phyloP scores from a whole-genome alignment of 768 basidiomycete genomes.

The Phallus indusiatus region DNA sequence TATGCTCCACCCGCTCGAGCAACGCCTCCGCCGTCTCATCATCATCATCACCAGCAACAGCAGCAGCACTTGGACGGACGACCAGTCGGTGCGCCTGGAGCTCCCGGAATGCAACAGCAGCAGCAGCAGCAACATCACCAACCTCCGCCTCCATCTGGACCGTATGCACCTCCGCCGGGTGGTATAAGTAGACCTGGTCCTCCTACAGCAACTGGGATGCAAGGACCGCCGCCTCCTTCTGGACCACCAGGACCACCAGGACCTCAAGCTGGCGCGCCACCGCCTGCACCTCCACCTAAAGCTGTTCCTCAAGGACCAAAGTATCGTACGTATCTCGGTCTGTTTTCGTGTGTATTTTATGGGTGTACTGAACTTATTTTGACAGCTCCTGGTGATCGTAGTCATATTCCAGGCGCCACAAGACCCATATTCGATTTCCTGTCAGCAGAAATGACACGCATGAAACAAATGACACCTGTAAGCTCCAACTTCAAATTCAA shows the following conservation, averaged over 20 bases:
- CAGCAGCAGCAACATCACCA: constrained; percentile 9
- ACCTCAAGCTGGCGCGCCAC: constrained; percentile 13
- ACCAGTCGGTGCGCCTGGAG: constrained; percentile 21
- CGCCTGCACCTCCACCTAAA: constrained; percentile 23
- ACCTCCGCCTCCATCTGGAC: constrained; percentile 21
- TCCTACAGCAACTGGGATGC: constrained; percentile 18
- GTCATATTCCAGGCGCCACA: constrained; percentile 74
- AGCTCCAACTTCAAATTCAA: constrained; percentile 20
- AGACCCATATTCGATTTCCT: constrained; percentile 61
- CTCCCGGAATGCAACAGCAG: constrained; percentile 8
- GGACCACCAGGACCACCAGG: constrained; percentile 9
- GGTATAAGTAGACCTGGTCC: constrained; percentile 21
- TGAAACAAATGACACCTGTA: constrained; percentile 73
- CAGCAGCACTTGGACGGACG: constrained; percentile 21
- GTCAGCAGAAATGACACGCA: constrained; percentile 46
- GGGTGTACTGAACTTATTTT: neutral
- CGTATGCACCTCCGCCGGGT: constrained; percentile 18
- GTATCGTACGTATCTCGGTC: constrained; percentile 44
- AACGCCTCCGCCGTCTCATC: constrained; percentile 34
- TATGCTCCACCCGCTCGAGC: constrained; percentile 24
- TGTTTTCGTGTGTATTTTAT: neutral
- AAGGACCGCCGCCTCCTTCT: constrained; percentile 19
- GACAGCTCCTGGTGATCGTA: constrained; percentile 79
- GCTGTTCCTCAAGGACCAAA: constrained; percentile 37
- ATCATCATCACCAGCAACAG: too few relatives aligned